These are phyloP conservation scores for Chenopodium formosanum DNA, from an alignment of 148 eudicot genomes.

Conservation along the genomic window DNA sequence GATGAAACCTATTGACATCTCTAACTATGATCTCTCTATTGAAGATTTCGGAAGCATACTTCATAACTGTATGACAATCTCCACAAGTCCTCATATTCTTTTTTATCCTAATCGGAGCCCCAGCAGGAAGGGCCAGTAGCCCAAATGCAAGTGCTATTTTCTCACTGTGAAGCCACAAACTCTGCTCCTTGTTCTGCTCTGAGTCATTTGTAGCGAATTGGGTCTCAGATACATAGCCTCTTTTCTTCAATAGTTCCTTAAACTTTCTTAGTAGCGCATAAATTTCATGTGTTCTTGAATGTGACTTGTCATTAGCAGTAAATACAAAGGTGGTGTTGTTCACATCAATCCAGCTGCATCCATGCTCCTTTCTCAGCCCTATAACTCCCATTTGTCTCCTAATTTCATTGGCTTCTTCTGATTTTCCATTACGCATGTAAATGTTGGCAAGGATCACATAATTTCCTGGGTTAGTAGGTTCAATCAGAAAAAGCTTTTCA, in stretches of 20 bases:
- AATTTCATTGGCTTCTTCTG: slow-evolving; percentile 46
- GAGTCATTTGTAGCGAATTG: slow-evolving; percentile 30
- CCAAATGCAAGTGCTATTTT: slow-evolving; percentile 52
- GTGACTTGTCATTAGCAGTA: slow-evolving; percentile 40
- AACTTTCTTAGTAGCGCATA: slow-evolving; percentile 37
- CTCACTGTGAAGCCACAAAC: slow-evolving; percentile 48
- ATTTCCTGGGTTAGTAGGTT: slow-evolving; percentile 47
- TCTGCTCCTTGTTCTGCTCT: slow-evolving; percentile 37
- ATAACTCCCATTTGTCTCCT: slow-evolving; percentile 45
- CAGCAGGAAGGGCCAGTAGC: slow-evolving; percentile 32
- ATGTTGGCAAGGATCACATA: slow-evolving; percentile 48
- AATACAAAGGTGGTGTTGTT: slow-evolving; percentile 41
- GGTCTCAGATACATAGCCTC: slow-evolving; percentile 36
- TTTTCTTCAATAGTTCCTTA: slow-evolving; percentile 38
- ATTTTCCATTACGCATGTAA: slow-evolving; percentile 37
- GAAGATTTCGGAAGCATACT: slow-evolving; percentile 36
- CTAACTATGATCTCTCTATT: slow-evolving; percentile 46
- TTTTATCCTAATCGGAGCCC: slow-evolving; percentile 39
- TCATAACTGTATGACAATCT: slow-evolving; percentile 47
- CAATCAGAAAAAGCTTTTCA: slow-evolving; percentile 33
- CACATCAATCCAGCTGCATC: slow-evolving; percentile 63
- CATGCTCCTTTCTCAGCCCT: slow-evolving; percentile 48
- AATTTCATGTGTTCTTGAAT: slow-evolving; percentile 37
- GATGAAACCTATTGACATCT: slow-evolving; percentile 47
- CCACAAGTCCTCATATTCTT: slow-evolving; percentile 45